Percentiles rank a stretch among this genome's conserved stretches.
phyloP scores from a whole-genome alignment of 371 early-diverging fungal genomes.

The Lichtheimia ramosa region DNA sequence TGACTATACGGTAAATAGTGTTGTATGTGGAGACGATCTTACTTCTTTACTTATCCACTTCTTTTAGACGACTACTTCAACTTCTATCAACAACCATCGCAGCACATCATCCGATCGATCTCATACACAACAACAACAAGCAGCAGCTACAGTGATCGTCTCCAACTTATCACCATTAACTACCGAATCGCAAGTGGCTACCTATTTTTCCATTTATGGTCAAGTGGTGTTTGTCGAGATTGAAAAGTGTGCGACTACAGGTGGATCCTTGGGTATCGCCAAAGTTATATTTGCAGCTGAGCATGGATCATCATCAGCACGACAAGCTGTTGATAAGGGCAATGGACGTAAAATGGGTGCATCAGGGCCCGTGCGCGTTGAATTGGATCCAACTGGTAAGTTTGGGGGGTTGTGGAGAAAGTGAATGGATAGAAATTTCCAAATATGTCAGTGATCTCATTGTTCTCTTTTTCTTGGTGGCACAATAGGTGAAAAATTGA shows the following conservation, averaged over 20 bases:
- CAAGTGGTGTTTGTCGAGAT: constrained; percentile 50
- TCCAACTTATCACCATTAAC: constrained; percentile 43
- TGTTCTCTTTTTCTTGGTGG: background rate
- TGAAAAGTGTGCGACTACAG: constrained; percentile 54
- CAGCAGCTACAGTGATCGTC: constrained; percentile 26
- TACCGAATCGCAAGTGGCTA: constrained; percentile 44
- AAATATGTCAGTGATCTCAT: background rate
- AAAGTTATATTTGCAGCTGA: constrained; percentile 49
- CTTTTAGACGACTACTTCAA: background rate
- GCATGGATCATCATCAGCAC: constrained; percentile 36
- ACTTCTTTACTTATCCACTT: background rate
- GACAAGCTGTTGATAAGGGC: constrained; percentile 56
- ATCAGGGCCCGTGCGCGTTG: constrained; percentile 54
- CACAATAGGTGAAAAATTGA: constrained; percentile 24
- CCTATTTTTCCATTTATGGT: constrained; percentile 58
- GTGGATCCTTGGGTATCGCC: constrained; percentile 57
- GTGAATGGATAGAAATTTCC: background rate
- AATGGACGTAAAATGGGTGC: constrained; percentile 60
- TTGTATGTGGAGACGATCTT: background rate
- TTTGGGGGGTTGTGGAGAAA: background rate
- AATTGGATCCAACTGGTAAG: constrained; percentile 59
- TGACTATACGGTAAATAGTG: constrained; percentile 28
- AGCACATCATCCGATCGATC: background rate
- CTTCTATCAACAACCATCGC: background rate
- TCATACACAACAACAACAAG: constrained; percentile 19